Evolutionary conservation across 2,329 filamentous ascomycete species (phyloP), one percentile per base, ranked within the genome.

Genomic region (Claviceps sp.): DNA sequence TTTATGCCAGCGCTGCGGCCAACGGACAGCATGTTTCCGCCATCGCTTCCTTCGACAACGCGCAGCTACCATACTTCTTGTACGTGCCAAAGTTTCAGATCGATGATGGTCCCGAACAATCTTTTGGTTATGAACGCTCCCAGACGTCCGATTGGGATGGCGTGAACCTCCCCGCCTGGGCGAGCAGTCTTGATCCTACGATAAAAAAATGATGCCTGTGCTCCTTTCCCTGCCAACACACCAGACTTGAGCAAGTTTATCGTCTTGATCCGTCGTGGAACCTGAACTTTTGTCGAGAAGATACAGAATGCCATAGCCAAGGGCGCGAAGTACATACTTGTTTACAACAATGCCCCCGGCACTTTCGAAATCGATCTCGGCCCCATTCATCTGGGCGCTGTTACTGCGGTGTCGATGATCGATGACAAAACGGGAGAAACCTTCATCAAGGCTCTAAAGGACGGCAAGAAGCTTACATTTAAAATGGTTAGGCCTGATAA

Each of bases 261-360:
- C 39, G 79, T 82, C 3, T 72, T 85, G 7, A 68, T 85, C 39
- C 76, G 77, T 45, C 74, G 79, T 23, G 80, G 80, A 47, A 72
- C 65, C 8, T 84, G 80, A 61, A 70, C 70, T 0, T 82, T 80
- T 53, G 66, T 68, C 2, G 58, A 70, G 11, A 83, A 84, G 66
- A 72, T 72, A 1, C 60, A 66, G 42, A 77, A 79, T 52, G 75
- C 76, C 4, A 73, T 67, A 2, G 71, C 68, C 7, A 70, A 71
- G 47, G 81, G 81, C 9, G 81, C 78, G 49, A 73, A 76, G 59
- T 80, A 82, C 56, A 64, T 85, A 50, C 64, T 85, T 56, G 68
- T 81, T 58, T 84, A 83, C 64, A 83, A 83, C 69, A 79, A 77
- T 55, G 55, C 50, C 20, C 55, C 57, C 6, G 68, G 65, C 14